A percentile compares a stretch with the other conserved stretches of the same genome.
phyloP scores from a whole-genome alignment of 306 rosid species.

The Quercus bicolor region DNA sequence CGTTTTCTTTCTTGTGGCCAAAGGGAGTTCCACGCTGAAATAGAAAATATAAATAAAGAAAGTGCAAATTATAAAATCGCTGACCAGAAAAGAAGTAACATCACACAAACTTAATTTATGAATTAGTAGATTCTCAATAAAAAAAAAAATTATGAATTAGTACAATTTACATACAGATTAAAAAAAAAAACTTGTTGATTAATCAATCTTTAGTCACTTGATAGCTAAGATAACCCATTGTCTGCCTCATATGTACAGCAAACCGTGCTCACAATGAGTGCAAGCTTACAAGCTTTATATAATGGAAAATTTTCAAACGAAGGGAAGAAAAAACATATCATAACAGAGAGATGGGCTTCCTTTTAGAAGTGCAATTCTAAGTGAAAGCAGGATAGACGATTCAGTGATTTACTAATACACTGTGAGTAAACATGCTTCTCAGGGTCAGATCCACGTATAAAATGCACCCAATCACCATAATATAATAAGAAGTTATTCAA shows the following conservation, averaged over 20 bases:
- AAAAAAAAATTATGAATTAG: too few relatives aligned
- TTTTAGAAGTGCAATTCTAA: neutral
- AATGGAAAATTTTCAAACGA: neutral
- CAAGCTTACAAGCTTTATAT: neutral
- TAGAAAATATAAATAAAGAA: neutral
- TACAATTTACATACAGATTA: too few relatives aligned
- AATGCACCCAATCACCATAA: neutral
- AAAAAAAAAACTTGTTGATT: neutral
- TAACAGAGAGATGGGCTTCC: neutral
- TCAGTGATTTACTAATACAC: neutral
- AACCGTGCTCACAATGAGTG: neutral
- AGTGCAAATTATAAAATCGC: constrained; percentile 1
- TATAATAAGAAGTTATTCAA: neutral
- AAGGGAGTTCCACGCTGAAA: constrained; percentile 88
- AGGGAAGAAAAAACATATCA: neutral
- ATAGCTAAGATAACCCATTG: neutral
- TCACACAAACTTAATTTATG: too few relatives aligned
- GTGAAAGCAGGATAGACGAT: neutral
- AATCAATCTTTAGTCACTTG: neutral
- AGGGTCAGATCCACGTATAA: neutral
- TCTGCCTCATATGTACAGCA: neutral
- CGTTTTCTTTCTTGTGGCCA: constrained; percentile 99
- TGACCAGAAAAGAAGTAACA: neutral
- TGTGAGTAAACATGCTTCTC: neutral
- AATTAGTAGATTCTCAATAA: too few relatives aligned